Conservation (phyloP, 495 filamentous ascomycete species). For the Penicillium chermesinum region DNA sequence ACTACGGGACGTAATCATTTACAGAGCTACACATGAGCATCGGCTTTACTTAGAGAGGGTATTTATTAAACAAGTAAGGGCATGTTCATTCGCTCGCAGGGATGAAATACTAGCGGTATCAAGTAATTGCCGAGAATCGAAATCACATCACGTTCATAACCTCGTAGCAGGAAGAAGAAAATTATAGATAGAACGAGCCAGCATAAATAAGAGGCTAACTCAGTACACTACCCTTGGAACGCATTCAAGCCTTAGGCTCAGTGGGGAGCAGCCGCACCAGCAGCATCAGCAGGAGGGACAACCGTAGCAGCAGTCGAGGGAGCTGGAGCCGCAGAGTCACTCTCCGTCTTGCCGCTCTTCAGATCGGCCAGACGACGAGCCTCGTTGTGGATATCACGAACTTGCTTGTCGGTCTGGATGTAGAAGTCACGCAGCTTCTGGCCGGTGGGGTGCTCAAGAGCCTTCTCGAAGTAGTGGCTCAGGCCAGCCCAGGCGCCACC, state of each 20-base stretch:
- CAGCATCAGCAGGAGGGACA: conserved; percentile 15
- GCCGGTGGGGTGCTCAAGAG: conserved; percentile 75
- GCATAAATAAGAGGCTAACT: background rate
- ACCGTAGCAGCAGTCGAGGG: conserved; percentile 13
- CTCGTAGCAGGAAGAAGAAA: conserved; percentile 5
- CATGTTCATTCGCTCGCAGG: conserved; percentile 8
- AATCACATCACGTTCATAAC: conserved; percentile 17
- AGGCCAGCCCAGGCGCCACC: conserved; percentile 60
- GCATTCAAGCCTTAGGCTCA: conserved; percentile 27
- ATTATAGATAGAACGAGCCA: background rate
- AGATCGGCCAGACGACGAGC: conserved; percentile 80
- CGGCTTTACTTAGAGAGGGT: too few relatives aligned
- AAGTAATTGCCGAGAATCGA: conserved; percentile 1
- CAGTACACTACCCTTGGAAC: conserved; percentile 1
- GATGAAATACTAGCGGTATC: conserved; percentile 1
- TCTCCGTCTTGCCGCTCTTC: conserved; percentile 64
- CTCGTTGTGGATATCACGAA: conserved; percentile 87
- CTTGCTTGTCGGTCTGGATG: conserved; percentile 70
- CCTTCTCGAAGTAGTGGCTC: conserved; percentile 87
- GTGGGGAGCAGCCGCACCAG: conserved; percentile 23
- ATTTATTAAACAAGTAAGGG: too few relatives aligned
- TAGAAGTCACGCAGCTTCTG: conserved; percentile 85
- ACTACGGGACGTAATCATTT: too few relatives aligned
- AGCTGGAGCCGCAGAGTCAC: conserved; percentile 19
- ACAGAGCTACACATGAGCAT: too few relatives aligned